Conservation (phyloP, 1,284 basidiomycete species). For the Microbotryum silenes-acaulis region DNA sequence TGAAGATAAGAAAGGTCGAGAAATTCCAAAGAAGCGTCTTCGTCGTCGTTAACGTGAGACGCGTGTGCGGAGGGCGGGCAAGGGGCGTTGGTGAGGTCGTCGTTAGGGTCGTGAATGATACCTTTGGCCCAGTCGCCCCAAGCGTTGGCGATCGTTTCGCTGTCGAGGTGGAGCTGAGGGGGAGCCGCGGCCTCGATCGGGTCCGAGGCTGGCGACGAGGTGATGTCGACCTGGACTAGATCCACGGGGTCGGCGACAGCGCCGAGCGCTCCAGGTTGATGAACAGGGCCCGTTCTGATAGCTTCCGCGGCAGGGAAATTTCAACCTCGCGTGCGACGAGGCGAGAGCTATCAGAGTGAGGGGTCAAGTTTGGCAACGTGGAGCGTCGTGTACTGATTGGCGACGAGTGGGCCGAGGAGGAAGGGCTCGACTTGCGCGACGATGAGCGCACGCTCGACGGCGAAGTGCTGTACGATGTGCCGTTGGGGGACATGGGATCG, state of each 20-base stretch:
- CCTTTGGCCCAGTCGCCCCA: constrained; percentile 21
- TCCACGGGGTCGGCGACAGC: neutral
- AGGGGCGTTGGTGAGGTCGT: neutral
- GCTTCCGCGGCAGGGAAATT: constrained; percentile 25
- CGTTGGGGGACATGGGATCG: too few species aligned
- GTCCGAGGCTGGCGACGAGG: constrained; percentile 5
- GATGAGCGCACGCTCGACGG: too few species aligned
- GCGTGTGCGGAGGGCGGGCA: neutral
- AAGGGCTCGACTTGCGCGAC: too few species aligned
- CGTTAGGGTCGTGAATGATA: neutral
- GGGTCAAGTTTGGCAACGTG: too few species aligned
- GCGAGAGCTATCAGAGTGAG: constrained; percentile 17
- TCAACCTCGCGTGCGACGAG: constrained; percentile 29
- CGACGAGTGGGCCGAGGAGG: too few species aligned
- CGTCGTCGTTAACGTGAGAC: neutral
- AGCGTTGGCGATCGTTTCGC: constrained; percentile 6
- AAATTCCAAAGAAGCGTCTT: constrained; percentile 8
- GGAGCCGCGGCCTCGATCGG: neutral
- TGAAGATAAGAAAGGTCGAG: constrained; percentile 15
- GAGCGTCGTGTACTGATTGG: too few species aligned
- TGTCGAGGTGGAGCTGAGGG: constrained; percentile 10
- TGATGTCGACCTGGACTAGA: constrained; percentile 5
- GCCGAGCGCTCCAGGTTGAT: too few species aligned
- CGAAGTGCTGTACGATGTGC: too few species aligned
- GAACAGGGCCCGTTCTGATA: constrained; percentile 1